phyloP scores from a whole-genome alignment of 1,284 basidiomycete genomes.

The Thelephora terrestris region DNA sequence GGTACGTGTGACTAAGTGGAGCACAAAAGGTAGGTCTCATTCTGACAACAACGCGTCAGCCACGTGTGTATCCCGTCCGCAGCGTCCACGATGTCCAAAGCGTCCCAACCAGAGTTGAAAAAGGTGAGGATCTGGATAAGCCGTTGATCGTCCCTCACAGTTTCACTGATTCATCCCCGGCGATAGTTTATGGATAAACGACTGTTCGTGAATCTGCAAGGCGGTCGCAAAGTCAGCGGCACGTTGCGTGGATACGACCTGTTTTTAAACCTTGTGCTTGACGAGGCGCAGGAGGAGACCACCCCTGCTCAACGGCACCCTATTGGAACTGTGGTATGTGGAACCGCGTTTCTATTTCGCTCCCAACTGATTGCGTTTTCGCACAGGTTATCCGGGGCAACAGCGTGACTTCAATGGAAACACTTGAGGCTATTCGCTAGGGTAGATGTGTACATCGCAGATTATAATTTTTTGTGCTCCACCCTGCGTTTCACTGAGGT shows the following conservation, averaged over 20 bases:
- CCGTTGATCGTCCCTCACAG: background rate
- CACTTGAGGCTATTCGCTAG: conserved; percentile 54
- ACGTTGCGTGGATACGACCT: conserved; percentile 97
- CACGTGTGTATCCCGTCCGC: background rate
- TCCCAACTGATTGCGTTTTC: conserved; percentile 9
- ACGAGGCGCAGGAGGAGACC: conserved; percentile 90
- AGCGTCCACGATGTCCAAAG: conserved; percentile 64
- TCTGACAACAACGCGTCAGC: background rate
- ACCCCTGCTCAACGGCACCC: conserved; percentile 83
- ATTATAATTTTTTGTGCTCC: no score
- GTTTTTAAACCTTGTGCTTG: conserved; percentile 96
- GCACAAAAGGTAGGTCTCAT: no score
- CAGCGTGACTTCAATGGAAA: conserved; percentile 89
- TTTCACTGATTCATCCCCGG: conserved; percentile 5
- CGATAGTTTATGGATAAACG: conserved; percentile 97
- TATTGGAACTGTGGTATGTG: conserved; percentile 82
- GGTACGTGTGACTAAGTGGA: no score
- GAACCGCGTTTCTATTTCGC: conserved; percentile 1
- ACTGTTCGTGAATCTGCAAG: conserved; percentile 91
- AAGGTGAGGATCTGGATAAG: conserved; percentile 44
- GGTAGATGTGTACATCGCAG: conserved; percentile 10
- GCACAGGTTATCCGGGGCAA: conserved; percentile 87
- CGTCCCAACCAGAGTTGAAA: conserved; percentile 89
- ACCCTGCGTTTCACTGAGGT: no score
- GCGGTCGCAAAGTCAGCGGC: conserved; percentile 92